phyloP scores from a whole-genome alignment of 1,284 basidiomycete species.

The Ganoderma meredithae region DNA sequence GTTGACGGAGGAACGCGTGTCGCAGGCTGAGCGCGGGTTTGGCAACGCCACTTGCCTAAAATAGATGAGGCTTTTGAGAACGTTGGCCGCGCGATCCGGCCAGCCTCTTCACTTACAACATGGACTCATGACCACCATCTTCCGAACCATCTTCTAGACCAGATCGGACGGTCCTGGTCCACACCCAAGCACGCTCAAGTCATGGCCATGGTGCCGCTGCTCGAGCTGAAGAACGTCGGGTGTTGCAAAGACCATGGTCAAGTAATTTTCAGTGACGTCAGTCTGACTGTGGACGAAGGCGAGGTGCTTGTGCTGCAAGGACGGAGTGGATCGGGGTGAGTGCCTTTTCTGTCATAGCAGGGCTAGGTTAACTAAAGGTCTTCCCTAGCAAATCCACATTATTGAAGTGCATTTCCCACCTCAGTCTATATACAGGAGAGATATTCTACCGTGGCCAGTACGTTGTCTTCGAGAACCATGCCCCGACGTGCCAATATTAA shows the following conservation, averaged over 20 bases:
- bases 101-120: not conserved
- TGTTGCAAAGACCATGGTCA: slow-evolving; percentile 52
- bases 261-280: slow-evolving; percentile 62
- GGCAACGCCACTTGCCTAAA: slow-evolving; percentile 4
- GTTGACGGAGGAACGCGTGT: too few relatives aligned
- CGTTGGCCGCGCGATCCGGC: not conserved
- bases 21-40: not conserved
- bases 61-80: not conserved
- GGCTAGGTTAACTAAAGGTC: not conserved
- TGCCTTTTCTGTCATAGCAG: slow-evolving; percentile 9
- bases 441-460: slow-evolving; percentile 73
- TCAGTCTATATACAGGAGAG: slow-evolving; percentile 75
- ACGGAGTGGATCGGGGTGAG: slow-evolving; percentile 73
- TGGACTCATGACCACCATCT: not conserved
- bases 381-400: slow-evolving; percentile 78
- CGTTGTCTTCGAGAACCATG: slow-evolving; percentile 32
- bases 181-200: not conserved
- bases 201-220: slow-evolving; percentile 40
- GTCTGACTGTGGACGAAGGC: slow-evolving; percentile 67
- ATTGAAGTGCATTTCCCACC: slow-evolving; percentile 83
- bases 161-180: not conserved
- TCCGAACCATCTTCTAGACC: not conserved
- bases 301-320: slow-evolving; percentile 81
- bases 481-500: not conserved
- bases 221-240: slow-evolving; percentile 53